These are phyloP conservation scores for Schizophyllum amplum DNA, from an alignment of 1,284 basidiomycete genomes.

Conservation along the genomic window DNA sequence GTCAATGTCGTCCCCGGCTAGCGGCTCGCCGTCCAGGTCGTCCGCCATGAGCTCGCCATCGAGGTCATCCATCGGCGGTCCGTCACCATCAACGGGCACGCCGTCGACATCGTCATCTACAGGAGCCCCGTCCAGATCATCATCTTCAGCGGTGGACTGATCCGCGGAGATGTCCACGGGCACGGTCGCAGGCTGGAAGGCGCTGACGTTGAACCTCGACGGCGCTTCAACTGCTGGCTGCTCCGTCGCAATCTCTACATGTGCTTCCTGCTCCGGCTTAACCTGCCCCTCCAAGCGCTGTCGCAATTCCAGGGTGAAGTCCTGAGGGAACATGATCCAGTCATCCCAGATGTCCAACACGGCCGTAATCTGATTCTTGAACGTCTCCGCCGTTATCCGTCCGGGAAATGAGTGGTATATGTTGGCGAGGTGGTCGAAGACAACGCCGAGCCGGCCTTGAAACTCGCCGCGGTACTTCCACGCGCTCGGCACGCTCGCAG, in stretches of 20 bases:
- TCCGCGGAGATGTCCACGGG: conserved; percentile 19
- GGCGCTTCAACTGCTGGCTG: conserved; percentile 26
- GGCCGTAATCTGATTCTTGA: conserved; percentile 81
- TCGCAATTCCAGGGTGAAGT: conserved; percentile 69
- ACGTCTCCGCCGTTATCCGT: conserved; percentile 86
- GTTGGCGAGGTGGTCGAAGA: conserved; percentile 90
- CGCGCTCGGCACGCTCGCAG: conserved; percentile 77
- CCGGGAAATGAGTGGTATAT: conserved; percentile 91
- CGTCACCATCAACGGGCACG: conserved; percentile 40
- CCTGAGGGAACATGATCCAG: conserved; percentile 88
- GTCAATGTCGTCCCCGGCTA: conserved; percentile 22
- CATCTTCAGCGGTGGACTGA: conserved; percentile 12
- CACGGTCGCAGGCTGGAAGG: conserved; percentile 63
- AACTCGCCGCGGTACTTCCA: conserved; percentile 95
- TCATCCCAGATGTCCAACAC: conserved; percentile 94
- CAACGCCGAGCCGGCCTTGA: conserved; percentile 76
- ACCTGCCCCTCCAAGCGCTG: conserved; percentile 61
- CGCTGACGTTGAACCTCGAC: conserved; percentile 71
- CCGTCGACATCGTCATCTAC: conserved; percentile 41
- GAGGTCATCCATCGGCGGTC: conserved; percentile 36
- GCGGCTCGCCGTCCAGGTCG: conserved; percentile 23
- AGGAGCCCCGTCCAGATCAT: conserved; percentile 28
- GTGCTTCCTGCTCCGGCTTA: conserved; percentile 22
- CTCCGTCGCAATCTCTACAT: conserved; percentile 22
- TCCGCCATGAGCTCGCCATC: conserved; percentile 33